These are phyloP conservation scores for Exophiala bonariae DNA, from an alignment of 2,329 filamentous ascomycete species.

Conservation along the genomic window DNA sequence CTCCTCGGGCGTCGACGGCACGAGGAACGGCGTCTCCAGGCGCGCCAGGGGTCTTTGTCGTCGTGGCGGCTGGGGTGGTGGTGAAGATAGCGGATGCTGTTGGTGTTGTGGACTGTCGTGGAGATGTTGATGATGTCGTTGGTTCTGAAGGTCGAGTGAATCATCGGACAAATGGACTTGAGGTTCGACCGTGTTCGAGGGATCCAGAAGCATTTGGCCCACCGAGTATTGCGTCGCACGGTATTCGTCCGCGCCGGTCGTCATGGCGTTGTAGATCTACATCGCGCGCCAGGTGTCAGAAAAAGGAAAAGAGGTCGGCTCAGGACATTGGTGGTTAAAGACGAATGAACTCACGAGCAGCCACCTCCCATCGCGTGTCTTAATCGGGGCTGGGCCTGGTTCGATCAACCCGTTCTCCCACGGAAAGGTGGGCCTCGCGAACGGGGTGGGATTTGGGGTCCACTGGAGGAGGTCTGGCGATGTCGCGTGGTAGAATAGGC, in stretches of 20 bases:
- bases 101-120: neutral
- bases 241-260: slow-evolving; percentile 31
- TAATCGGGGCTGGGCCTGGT: slow-evolving; percentile 34
- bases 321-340: neutral
- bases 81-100: neutral
- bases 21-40: slow-evolving; percentile 33
- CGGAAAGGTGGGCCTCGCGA: slow-evolving; percentile 29
- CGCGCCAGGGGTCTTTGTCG: slow-evolving; percentile 31
- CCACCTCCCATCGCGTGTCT: slow-evolving; percentile 36
- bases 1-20: slow-evolving; percentile 30
- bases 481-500: slow-evolving; percentile 31
- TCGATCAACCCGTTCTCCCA: slow-evolving; percentile 38
- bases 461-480: slow-evolving; percentile 36
- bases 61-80: neutral
- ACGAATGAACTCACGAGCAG: slow-evolving; percentile 24
- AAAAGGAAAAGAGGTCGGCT: neutral
- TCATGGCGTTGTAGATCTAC: slow-evolving; percentile 23
- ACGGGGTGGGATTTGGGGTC: slow-evolving; percentile 29
- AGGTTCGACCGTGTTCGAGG: slow-evolving; percentile 24
- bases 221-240: slow-evolving; percentile 32
- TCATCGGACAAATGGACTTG: no score
- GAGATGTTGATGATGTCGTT: neutral
- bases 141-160: neutral
- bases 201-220: slow-evolving; percentile 37
- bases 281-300: no score